Evolutionary conservation across 2,329 filamentous ascomycete genomes (phyloP).

Genomic region (Fusarium transvaalense): DNA sequence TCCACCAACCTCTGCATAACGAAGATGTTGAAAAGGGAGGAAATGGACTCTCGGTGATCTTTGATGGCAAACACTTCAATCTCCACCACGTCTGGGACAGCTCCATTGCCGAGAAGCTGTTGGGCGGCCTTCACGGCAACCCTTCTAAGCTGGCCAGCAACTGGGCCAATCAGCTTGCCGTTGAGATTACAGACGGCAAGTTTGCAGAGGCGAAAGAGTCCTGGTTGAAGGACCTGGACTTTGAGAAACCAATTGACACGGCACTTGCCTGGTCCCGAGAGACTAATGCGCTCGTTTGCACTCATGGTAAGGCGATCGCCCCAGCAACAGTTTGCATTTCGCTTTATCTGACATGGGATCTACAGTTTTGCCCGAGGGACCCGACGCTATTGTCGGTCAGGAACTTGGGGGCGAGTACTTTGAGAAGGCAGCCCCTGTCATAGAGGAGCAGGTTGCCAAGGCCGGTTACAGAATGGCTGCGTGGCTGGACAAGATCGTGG

Average conservation of each 20-base stretch:
- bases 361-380: constrained; percentile 71
- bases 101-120: constrained; percentile 73
- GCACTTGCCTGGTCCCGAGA: constrained; percentile 74
- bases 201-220: constrained; percentile 62
- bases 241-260: constrained; percentile 66
- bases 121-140: constrained; percentile 66
- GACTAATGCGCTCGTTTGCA: constrained; percentile 72
- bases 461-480: constrained; percentile 76
- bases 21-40: constrained; percentile 74
- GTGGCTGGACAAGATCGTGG: constrained; percentile 74
- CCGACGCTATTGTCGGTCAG: constrained; percentile 67
- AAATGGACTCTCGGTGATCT: constrained; percentile 75
- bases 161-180: constrained; percentile 69
- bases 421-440: constrained; percentile 70
- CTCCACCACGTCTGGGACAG: constrained; percentile 81
- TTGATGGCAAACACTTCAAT: constrained; percentile 69
- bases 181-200: constrained; percentile 67
- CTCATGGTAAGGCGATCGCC: constrained; percentile 62
- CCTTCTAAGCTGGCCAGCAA: constrained; percentile 63
- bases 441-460: constrained; percentile 75
- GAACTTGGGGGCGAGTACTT: constrained; percentile 75
- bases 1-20: constrained; percentile 76
- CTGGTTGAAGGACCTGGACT: constrained; percentile 70
- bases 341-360: constrained; percentile 41
- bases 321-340: constrained; percentile 5